Evolutionary conservation across 2,329 filamentous ascomycete species (phyloP).

Genomic region (Apiospora sp.): DNA sequence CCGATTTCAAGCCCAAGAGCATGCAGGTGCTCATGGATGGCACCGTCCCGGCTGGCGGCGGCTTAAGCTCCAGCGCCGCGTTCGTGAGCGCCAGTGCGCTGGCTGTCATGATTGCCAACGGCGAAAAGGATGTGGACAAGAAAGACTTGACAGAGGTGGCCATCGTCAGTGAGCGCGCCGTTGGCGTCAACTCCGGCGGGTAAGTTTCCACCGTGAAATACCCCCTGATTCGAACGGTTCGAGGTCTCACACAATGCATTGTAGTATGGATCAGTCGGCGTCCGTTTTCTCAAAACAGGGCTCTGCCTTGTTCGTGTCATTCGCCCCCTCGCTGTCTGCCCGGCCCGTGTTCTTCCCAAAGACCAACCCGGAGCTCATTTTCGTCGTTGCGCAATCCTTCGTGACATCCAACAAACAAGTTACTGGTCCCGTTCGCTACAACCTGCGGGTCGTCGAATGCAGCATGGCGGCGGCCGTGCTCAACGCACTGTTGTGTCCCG

Average conservation of each 20-base stretch:
- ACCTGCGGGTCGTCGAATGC: slow-evolving; percentile 94
- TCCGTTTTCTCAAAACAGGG: slow-evolving; percentile 91
- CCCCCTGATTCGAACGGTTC: not conserved
- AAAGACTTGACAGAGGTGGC: slow-evolving; percentile 91
- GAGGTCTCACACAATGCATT: slow-evolving; percentile 24
- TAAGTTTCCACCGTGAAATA: slow-evolving; percentile 50
- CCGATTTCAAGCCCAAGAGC: slow-evolving; percentile 70
- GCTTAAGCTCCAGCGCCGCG: slow-evolving; percentile 91
- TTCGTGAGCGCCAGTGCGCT: slow-evolving; percentile 91
- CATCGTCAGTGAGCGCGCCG: slow-evolving; percentile 91
- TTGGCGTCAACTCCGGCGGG: slow-evolving; percentile 97
- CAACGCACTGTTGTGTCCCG: slow-evolving; percentile 64
- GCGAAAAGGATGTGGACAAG: slow-evolving; percentile 81
- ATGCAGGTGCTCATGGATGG: slow-evolving; percentile 93
- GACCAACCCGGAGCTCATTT: slow-evolving; percentile 83
- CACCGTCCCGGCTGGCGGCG: slow-evolving; percentile 89
- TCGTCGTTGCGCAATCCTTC: slow-evolving; percentile 94
- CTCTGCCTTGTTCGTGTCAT: slow-evolving; percentile 88
- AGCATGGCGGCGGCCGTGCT: slow-evolving; percentile 82
- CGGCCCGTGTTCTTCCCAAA: slow-evolving; percentile 83
- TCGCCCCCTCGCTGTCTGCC: slow-evolving; percentile 80
- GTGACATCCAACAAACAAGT: slow-evolving; percentile 94
- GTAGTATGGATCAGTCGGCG: slow-evolving; percentile 94
- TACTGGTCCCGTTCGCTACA: slow-evolving; percentile 93
- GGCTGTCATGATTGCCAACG: slow-evolving; percentile 87